These are phyloP conservation scores for Saccharum officinarum DNA, from an alignment of 176 grass and related monocot genomes.

Conservation along the genomic window DNA sequence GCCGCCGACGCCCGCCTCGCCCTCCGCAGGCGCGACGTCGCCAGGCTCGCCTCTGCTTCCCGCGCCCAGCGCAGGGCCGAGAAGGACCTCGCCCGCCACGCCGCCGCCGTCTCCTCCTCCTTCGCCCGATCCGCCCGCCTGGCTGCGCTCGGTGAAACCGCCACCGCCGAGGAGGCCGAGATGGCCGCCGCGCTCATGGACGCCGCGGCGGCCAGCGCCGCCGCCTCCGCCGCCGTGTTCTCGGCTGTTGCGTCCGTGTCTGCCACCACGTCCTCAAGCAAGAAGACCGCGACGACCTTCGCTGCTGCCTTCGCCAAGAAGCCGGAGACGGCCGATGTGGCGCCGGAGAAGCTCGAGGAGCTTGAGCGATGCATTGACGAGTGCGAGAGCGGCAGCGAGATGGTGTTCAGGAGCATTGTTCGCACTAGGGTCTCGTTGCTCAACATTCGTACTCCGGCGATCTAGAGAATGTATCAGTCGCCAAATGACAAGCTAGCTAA, in stretches of 20 bases:
- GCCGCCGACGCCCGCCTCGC: conserved; percentile 10
- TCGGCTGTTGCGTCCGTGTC: background rate
- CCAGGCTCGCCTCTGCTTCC: conserved; percentile 10
- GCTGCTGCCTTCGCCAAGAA: conserved; percentile 20
- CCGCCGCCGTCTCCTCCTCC: background rate
- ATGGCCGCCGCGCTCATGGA: conserved; percentile 29
- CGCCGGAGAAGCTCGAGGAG: conserved; percentile 24
- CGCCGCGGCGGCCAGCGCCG: conserved; percentile 1
- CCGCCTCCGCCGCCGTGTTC: conserved; percentile 40
- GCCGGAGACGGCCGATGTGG: background rate
- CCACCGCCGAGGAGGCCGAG: conserved; percentile 32
- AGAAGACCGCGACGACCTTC: background rate
- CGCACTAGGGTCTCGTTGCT: conserved; percentile 51
- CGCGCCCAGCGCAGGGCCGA: conserved; percentile 32
- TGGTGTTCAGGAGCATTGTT: conserved; percentile 47
- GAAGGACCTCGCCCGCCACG: conserved; percentile 41
- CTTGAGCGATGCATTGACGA: conserved; percentile 32
- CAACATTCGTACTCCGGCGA: conserved; percentile 57
- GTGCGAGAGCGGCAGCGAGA: conserved; percentile 37
- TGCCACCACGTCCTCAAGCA: background rate
- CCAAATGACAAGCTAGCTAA: background rate
- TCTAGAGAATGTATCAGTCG: background rate
- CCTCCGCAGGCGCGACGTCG: conserved; percentile 23
- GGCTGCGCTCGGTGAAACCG: too few relatives aligned
- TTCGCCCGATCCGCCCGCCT: background rate